Evolutionary conservation across 345 rosid genomes (phyloP).

Genomic region (Jatropha curcas): DNA sequence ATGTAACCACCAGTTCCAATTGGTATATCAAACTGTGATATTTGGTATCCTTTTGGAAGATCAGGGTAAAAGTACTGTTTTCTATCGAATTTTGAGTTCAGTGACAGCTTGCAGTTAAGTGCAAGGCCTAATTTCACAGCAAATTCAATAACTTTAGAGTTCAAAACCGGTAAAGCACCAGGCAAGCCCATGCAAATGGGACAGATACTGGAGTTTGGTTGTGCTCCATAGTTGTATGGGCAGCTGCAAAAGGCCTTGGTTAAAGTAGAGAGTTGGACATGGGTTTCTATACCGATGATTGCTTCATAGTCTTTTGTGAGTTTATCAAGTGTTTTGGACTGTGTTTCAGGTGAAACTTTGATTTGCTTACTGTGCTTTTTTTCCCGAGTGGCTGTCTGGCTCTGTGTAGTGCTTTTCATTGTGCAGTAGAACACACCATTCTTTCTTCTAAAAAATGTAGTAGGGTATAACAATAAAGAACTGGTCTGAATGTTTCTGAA

Average conservation of each 20-base stretch:
- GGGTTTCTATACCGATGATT: constrained; percentile 93
- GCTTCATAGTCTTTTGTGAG: constrained; percentile 67
- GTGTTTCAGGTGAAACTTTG: constrained; percentile 47
- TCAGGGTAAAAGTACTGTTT: constrained; percentile 97
- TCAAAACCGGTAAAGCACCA: constrained; percentile 88
- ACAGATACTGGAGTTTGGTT: constrained; percentile 72
- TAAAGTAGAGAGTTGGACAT: constrained; percentile 81
- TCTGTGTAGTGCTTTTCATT: constrained; percentile 38
- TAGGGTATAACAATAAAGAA: constrained; percentile 44
- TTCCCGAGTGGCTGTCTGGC: constrained; percentile 58
- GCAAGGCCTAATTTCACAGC: constrained; percentile 88
- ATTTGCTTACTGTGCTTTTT: constrained; percentile 37
- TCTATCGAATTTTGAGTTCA: constrained; percentile 87
- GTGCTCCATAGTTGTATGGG: constrained; percentile 76
- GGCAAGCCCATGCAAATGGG: constrained; percentile 98
- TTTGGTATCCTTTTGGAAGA: constrained; percentile 95
- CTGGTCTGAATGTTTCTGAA: constrained; percentile 53
- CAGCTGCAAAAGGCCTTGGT: constrained; percentile 92
- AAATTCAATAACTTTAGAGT: constrained; percentile 77
- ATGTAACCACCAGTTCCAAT: constrained; percentile 72
- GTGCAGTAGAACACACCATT: constrained; percentile 43
- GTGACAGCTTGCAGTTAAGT: constrained; percentile 75
- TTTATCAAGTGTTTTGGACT: constrained; percentile 50
- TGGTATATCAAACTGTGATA: constrained; percentile 95
- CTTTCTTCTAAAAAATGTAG: constrained; percentile 50